These are phyloP conservation scores for Vararia minispora DNA, from an alignment of 768 basidiomycete genomes.

Conservation along the genomic window DNA sequence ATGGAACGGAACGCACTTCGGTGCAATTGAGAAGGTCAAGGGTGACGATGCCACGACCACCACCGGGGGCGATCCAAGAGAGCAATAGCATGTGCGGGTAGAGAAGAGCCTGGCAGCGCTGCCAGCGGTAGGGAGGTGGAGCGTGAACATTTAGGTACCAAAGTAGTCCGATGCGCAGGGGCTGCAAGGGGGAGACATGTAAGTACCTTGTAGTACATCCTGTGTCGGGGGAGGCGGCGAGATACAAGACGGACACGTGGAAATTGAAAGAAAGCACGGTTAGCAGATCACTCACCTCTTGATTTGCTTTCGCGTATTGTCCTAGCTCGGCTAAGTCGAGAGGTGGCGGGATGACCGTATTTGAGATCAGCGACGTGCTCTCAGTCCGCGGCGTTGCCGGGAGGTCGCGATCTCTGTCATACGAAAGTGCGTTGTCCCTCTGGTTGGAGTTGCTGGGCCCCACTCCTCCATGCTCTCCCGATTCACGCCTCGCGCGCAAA, in stretches of 20 bases:
- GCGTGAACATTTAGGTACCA: conserved; percentile 95
- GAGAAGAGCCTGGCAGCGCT: conserved; percentile 69
- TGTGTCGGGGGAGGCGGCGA: not conserved
- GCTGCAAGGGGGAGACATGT: conserved; percentile 35
- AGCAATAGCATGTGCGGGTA: conserved; percentile 80
- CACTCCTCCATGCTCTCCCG: conserved; percentile 1
- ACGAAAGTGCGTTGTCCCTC: conserved; percentile 9
- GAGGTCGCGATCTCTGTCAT: conserved; percentile 2
- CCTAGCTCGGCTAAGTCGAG: conserved; percentile 39
- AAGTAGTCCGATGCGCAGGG: conserved; percentile 71
- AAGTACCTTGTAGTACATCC: conserved; percentile 1
- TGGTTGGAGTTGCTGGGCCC: not conserved
- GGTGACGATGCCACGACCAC: conserved; percentile 76
- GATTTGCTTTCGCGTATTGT: conserved; percentile 27
- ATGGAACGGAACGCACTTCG: conserved; percentile 74
- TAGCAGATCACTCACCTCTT: conserved; percentile 28
- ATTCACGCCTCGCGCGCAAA: conserved; percentile 15
- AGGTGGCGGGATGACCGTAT: conserved; percentile 29
- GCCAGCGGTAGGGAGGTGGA: conserved; percentile 65
- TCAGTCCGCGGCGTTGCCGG: conserved; percentile 20
- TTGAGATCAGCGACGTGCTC: conserved; percentile 17
- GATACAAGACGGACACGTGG: conserved; percentile 5
- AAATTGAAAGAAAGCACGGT: not conserved
- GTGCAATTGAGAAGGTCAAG: conserved; percentile 81
- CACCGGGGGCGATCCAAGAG: conserved; percentile 79